These are phyloP conservation scores for Apiotrichum sp. DNA, from an alignment of 1,284 basidiomycete species.

Conservation along the genomic window DNA sequence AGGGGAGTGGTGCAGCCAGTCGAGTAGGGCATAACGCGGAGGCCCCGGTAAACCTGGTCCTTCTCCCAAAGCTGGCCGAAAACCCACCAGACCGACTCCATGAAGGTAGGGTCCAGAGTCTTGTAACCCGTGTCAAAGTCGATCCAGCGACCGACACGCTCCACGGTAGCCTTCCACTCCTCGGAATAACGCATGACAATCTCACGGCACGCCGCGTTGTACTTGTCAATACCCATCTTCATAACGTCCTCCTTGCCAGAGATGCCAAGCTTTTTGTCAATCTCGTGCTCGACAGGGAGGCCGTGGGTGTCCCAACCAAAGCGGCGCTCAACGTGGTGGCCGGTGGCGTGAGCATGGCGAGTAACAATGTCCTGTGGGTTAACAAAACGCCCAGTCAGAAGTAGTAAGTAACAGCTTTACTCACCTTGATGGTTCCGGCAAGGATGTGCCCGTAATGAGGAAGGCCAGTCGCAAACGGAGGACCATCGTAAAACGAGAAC, in stretches of 20 bases:
- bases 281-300: constrained; percentile 97
- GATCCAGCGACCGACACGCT: constrained; percentile 99
- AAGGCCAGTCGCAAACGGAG: constrained; percentile 93
- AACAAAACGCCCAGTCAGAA: not conserved
- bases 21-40: constrained; percentile 98
- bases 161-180: constrained; percentile 92
- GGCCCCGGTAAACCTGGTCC: constrained; percentile 87
- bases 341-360: constrained; percentile 87
- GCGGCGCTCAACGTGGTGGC: constrained; percentile 86
- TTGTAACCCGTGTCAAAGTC: constrained; percentile 99
- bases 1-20: constrained; percentile 93
- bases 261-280: constrained; percentile 94
- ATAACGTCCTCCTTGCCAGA: constrained; percentile 90
- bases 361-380: constrained; percentile 80
- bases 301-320: constrained; percentile 99
- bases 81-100: constrained; percentile 99
- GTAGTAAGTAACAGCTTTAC: not conserved
- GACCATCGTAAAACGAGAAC: constrained; percentile 95
- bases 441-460: constrained; percentile 90
- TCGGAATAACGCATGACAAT: constrained; percentile 97
- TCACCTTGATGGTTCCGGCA: constrained; percentile 86
- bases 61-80: constrained; percentile 90
- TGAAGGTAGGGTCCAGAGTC: constrained; percentile 86
- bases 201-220: constrained; percentile 92
- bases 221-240: constrained; percentile 92